These are phyloP conservation scores for Lachancea thermotolerans DNA, from an alignment of 805 yeast genomes.

Conservation along the genomic window DNA sequence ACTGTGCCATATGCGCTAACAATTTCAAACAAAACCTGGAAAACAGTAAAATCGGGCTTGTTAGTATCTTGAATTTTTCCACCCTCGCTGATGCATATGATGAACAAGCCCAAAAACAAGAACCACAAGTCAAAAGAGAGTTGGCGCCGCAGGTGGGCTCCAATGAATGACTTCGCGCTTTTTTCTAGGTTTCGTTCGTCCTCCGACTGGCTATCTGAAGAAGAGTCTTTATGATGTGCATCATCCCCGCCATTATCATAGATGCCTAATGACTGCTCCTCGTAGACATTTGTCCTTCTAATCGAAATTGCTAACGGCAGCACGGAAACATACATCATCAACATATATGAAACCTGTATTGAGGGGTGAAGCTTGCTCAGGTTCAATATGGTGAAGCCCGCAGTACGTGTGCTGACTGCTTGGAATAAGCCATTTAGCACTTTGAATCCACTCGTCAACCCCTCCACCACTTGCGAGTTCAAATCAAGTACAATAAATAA, in stretches of 20 bases:
- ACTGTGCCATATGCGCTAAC: conserved; percentile 96
- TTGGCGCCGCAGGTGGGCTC: conserved; percentile 85
- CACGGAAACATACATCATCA: conserved; percentile 98
- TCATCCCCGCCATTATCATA: conserved; percentile 37
- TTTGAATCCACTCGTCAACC: conserved; percentile 58
- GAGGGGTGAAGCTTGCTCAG: conserved; percentile 75
- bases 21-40: conserved; percentile 75
- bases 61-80: conserved; percentile 42
- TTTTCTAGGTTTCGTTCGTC: conserved; percentile 23
- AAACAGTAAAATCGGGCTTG: conserved; percentile 52
- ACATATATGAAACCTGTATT: conserved; percentile 84
- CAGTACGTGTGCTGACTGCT: conserved; percentile 89
- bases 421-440: conserved; percentile 82
- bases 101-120: conserved; percentile 74
- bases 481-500: conserved; percentile 76
- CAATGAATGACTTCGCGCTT: conserved; percentile 54
- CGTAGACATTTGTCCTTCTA: conserved; percentile 95
- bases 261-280: conserved; percentile 94
- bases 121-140: conserved; percentile 94
- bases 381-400: conserved; percentile 76
- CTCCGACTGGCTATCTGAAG: conserved; percentile 10
- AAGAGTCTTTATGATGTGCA: conserved; percentile 11
- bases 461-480: conserved; percentile 43
- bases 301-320: conserved; percentile 94
- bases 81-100: conserved; percentile 84